Evolutionary conservation across 2,329 filamentous ascomycete species (phyloP).

Genomic region (Aspergillus calidoustus): DNA sequence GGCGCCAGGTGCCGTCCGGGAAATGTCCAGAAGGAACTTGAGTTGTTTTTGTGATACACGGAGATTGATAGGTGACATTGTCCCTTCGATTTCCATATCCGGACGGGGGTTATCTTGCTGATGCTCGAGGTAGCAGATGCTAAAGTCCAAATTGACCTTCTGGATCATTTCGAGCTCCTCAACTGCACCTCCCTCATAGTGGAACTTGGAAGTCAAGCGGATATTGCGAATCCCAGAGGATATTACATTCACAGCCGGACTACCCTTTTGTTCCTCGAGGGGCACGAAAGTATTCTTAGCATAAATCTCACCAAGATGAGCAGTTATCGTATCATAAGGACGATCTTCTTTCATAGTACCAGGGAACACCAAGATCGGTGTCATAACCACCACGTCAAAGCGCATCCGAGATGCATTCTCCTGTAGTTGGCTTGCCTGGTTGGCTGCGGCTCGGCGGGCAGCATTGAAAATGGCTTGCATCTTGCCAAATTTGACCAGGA

Average conservation of each 20-base stretch:
- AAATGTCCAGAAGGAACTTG: slow-evolving; percentile 85
- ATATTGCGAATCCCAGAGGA: slow-evolving; percentile 91
- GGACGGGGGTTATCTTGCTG: slow-evolving; percentile 75
- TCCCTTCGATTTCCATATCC: slow-evolving; percentile 88
- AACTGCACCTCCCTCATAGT: slow-evolving; percentile 71
- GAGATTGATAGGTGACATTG: slow-evolving; percentile 91
- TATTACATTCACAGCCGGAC: slow-evolving; percentile 83
- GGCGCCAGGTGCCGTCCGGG: slow-evolving; percentile 82
- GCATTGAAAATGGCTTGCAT: slow-evolving; percentile 99
- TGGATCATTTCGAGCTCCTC: slow-evolving; percentile 97
- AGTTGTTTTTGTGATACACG: slow-evolving; percentile 88
- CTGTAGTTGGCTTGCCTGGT: slow-evolving; percentile 90
- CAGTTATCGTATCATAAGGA: slow-evolving; percentile 81
- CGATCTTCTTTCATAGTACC: slow-evolving; percentile 72
- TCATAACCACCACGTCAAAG: slow-evolving; percentile 91
- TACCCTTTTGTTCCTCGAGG: slow-evolving; percentile 74
- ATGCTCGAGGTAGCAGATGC: slow-evolving; percentile 90
- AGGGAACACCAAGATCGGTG: slow-evolving; percentile 95
- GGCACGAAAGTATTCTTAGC: slow-evolving; percentile 91
- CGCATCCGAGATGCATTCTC: slow-evolving; percentile 88
- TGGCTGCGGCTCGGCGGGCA: slow-evolving; percentile 89
- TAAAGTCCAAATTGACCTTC: slow-evolving; percentile 92
- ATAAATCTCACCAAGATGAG: slow-evolving; percentile 96
- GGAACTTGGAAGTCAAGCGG: slow-evolving; percentile 83
- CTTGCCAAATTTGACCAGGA: slow-evolving; percentile 97